Evolutionary conservation across 1,284 basidiomycete species (phyloP).

Genomic region (Exobasidium rhododendri): DNA sequence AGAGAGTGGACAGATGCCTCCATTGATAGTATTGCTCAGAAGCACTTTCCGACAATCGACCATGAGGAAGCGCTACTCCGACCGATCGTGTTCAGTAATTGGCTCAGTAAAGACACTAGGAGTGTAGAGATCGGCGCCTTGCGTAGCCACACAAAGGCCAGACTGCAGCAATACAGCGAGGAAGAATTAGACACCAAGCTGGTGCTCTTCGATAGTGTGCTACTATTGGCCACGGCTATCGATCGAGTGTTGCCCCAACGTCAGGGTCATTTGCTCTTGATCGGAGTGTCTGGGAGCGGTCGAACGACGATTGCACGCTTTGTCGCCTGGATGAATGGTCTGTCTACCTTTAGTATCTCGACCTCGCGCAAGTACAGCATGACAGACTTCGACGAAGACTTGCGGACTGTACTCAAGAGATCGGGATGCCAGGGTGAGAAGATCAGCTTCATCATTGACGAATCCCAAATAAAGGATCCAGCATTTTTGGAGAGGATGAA

Average conservation of each 20-base stretch:
- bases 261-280: slow-evolving; percentile 91
- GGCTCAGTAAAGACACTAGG: slow-evolving; percentile 97
- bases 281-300: slow-evolving; percentile 95
- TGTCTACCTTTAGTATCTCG: slow-evolving; percentile 98
- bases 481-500: slow-evolving; percentile 99
- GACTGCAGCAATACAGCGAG: slow-evolving; percentile 67
- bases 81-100: slow-evolving; percentile 96
- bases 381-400: slow-evolving; percentile 96
- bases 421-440: slow-evolving; percentile 98
- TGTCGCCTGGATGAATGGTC: slow-evolving; percentile 98
- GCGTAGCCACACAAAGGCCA: slow-evolving; percentile 93
- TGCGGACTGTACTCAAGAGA: slow-evolving; percentile 85
- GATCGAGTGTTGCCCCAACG: slow-evolving; percentile 99
- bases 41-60: slow-evolving; percentile 89
- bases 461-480: slow-evolving; percentile 96
- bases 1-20: slow-evolving; percentile 83
- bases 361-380: slow-evolving; percentile 98
- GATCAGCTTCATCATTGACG: slow-evolving; percentile 99
- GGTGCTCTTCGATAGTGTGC: slow-evolving; percentile 95
- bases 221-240: slow-evolving; percentile 94
- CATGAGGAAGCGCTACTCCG: slow-evolving; percentile 69
- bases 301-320: slow-evolving; percentile 98
- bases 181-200: slow-evolving; percentile 91
- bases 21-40: slow-evolving; percentile 77
- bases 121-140: slow-evolving; percentile 88